A percentile compares a stretch with the other conserved stretches of the same genome.
These are phyloP conservation scores for Agaricus bisporus DNA, from an alignment of 768 basidiomycete genomes.

Conservation along the genomic window DNA sequence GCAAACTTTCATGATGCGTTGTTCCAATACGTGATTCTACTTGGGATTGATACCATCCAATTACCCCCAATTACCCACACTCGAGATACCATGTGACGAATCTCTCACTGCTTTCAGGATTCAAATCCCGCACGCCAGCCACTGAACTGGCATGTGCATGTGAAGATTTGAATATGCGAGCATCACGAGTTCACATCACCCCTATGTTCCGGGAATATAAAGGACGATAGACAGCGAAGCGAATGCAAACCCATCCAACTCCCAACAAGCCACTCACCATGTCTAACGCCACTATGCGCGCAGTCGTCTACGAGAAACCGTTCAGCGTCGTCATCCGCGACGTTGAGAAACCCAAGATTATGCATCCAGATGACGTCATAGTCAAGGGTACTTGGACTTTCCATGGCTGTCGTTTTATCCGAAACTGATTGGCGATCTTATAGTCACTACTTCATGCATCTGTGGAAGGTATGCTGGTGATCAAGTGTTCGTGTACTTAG, in stretches of 20 bases:
- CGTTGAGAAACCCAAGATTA: constrained; percentile 40
- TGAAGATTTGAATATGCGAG: too few relatives aligned
- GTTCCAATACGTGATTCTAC: too few relatives aligned
- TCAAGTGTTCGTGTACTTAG: not conserved
- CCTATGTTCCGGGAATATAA: not conserved
- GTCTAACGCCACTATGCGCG: constrained; percentile 29
- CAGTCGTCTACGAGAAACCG: constrained; percentile 48
- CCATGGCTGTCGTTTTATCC: not conserved
- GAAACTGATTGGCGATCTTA: not conserved
- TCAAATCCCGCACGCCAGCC: too few relatives aligned
- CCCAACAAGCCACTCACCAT: not conserved
- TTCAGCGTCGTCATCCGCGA: constrained; percentile 41
- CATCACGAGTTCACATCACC: not conserved
- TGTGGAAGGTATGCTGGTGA: constrained; percentile 35
- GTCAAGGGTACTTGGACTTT: constrained; percentile 31
- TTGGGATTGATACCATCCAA: too few relatives aligned
- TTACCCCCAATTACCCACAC: too few relatives aligned
- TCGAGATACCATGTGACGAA: too few relatives aligned
- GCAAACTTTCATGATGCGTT: too few relatives aligned
- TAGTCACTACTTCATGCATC: constrained; percentile 46
- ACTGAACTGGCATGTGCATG: too few relatives aligned
- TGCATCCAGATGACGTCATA: constrained; percentile 49
- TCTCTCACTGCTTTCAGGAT: too few relatives aligned
- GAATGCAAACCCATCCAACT: not conserved
- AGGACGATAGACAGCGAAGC: not conserved